Percentiles rank a stretch among this genome's conserved stretches.
These are phyloP conservation scores for Hyphopichia homilentoma DNA, from an alignment of 805 yeast species.

Conservation along the genomic window DNA sequence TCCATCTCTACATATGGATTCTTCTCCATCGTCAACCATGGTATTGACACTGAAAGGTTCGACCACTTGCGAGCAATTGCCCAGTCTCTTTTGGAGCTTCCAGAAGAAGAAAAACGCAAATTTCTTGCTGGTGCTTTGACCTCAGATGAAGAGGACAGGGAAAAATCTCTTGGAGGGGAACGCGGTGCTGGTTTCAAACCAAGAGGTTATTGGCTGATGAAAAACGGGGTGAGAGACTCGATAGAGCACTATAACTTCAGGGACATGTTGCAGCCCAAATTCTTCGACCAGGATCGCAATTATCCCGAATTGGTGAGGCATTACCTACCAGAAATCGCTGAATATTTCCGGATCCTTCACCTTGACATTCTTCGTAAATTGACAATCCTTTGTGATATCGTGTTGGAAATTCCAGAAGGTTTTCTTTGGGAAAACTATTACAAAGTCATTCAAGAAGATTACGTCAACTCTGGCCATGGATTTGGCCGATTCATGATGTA, in stretches of 20 bases:
- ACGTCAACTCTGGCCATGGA: constrained; percentile 30
- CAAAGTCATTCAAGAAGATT: constrained; percentile 8
- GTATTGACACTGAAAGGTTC: constrained; percentile 14
- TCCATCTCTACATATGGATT: constrained; percentile 43
- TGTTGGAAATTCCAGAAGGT: constrained; percentile 47
- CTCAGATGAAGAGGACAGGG: constrained; percentile 21
- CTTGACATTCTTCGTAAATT: constrained; percentile 32
- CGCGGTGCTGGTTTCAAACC: constrained; percentile 49
- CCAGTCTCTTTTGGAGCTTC: constrained; percentile 23
- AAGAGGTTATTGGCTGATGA: constrained; percentile 45
- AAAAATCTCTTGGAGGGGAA: constrained; percentile 39
- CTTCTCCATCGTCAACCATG: constrained; percentile 33
- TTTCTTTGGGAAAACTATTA: constrained; percentile 34
- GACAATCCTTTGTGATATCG: constrained; percentile 38
- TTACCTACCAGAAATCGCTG: constrained; percentile 37
- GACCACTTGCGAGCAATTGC: constrained; percentile 18
- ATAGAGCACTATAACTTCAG: constrained; percentile 43
- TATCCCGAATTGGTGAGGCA: constrained; percentile 40
- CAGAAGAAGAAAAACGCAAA: constrained; percentile 19
- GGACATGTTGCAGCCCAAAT: constrained; percentile 33
- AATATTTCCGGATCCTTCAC: constrained; percentile 38
- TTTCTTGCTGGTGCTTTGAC: constrained; percentile 26
- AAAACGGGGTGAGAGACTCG: constrained; percentile 40
- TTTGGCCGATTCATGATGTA: constrained; percentile 22
- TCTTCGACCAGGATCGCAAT: constrained; percentile 17